phyloP scores from a whole-genome alignment of 2,329 filamentous ascomycete genomes.

The Fusarium piperis region DNA sequence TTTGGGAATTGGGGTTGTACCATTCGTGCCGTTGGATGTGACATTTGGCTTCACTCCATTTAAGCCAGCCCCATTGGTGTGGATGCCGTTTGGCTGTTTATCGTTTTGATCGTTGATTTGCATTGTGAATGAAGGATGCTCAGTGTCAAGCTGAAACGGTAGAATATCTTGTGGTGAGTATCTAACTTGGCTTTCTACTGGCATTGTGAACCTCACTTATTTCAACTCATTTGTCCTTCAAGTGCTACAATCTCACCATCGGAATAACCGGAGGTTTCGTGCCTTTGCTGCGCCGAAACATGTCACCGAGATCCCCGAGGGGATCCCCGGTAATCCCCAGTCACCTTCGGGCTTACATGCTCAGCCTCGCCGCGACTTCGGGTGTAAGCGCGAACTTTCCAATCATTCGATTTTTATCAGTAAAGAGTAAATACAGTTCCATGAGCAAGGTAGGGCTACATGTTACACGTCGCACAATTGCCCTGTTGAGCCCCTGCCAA shows the following conservation, averaged over 20 bases:
- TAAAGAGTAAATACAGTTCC: background rate
- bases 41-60: background rate
- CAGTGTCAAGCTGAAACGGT: background rate
- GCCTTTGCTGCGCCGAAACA: background rate
- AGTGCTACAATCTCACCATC: background rate
- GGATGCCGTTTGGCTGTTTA: background rate
- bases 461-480: background rate
- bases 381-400: background rate
- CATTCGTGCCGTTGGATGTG: background rate
- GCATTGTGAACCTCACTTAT: background rate
- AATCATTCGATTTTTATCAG: background rate
- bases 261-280: background rate
- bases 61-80: background rate
- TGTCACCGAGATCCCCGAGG: conserved; percentile 9
- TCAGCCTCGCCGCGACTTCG: background rate
- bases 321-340: conserved; percentile 9
- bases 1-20: background rate
- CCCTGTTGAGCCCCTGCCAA: background rate
- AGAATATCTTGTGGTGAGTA: background rate
- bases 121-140: background rate
- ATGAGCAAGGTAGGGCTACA: background rate
- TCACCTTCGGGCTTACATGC: background rate
- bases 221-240: background rate
- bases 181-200: background rate
- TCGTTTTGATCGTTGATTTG: background rate